Conservation (phyloP, 805 yeast genomes). For the Wickerhamomyces alni region DNA sequence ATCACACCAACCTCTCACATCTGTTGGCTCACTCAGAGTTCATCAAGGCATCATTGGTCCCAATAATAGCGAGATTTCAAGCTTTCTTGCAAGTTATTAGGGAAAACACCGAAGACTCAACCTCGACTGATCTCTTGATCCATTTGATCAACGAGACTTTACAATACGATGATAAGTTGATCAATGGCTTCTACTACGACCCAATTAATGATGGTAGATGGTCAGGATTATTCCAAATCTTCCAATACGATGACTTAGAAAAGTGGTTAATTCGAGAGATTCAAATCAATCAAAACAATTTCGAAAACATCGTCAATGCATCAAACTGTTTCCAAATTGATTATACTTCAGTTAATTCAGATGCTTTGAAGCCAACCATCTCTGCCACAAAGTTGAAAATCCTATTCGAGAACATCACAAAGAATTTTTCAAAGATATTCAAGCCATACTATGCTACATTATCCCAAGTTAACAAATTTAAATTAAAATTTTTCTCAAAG, state of each 20-base stretch:
- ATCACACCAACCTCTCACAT: slow-evolving; percentile 18
- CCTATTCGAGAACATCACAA: slow-evolving; percentile 38
- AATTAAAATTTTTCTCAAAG: slow-evolving; percentile 39
- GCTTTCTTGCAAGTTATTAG: slow-evolving; percentile 19
- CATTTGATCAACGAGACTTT: slow-evolving; percentile 35
- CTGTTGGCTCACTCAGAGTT: slow-evolving; percentile 32
- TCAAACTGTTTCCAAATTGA: slow-evolving; percentile 41
- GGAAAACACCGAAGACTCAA: slow-evolving; percentile 22
- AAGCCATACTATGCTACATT: slow-evolving; percentile 24
- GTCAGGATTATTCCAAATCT: slow-evolving; percentile 23
- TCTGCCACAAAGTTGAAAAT: slow-evolving; percentile 39
- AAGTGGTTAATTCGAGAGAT: slow-evolving; percentile 45
- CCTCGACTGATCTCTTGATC: slow-evolving; percentile 18
- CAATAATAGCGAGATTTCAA: slow-evolving; percentile 38
- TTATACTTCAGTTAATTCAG: slow-evolving; percentile 28
- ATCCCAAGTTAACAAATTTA: slow-evolving; percentile 36
- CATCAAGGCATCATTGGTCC: slow-evolving; percentile 31
- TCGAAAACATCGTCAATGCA: slow-evolving; percentile 34
- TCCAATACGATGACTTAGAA: slow-evolving; percentile 26
- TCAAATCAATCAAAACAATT: slow-evolving; percentile 38
- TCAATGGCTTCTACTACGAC: slow-evolving; percentile 36
- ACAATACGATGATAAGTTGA: slow-evolving; percentile 30
- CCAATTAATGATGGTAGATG: slow-evolving; percentile 23
- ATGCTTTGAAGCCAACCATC: slow-evolving; percentile 31
- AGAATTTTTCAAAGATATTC: slow-evolving; percentile 28